These are phyloP conservation scores for Clarkia xantiana DNA, from an alignment of 345 rosid genomes.

Conservation along the genomic window DNA sequence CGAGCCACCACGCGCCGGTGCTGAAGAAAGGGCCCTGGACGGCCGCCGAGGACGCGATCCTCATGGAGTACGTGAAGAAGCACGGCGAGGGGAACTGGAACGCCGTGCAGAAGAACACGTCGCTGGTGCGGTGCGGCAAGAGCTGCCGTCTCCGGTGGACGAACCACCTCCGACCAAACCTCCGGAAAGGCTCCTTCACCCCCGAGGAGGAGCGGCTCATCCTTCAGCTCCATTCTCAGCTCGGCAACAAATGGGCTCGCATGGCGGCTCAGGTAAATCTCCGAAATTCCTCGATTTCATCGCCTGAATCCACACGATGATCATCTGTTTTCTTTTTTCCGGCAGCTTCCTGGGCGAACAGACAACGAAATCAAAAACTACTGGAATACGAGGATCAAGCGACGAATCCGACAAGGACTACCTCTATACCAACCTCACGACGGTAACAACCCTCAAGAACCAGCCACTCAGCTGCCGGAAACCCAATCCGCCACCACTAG, in stretches of 20 bases:
- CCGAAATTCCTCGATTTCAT: neutral
- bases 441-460: constrained; percentile 26
- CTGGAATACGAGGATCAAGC: constrained; percentile 60
- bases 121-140: constrained; percentile 73
- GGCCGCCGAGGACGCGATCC: constrained; percentile 50
- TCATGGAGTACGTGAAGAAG: constrained; percentile 53
- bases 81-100: constrained; percentile 87
- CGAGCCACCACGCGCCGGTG: neutral
- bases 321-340: neutral
- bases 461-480: neutral
- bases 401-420: constrained; percentile 46
- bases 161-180: constrained; percentile 77
- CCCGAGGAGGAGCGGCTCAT: constrained; percentile 61
- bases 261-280: constrained; percentile 79
- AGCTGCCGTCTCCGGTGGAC: constrained; percentile 90
- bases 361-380: constrained; percentile 63
- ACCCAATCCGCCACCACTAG: neutral
- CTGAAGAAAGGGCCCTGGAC: constrained; percentile 91
- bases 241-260: constrained; percentile 92
- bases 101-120: constrained; percentile 54
- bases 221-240: constrained; percentile 63
- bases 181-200: constrained; percentile 57
- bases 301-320: neutral
- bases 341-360: constrained; percentile 48
- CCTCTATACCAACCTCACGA: constrained; percentile 35